phyloP scores from a whole-genome alignment of 2,329 filamentous ascomycete genomes.

The Thelonectria discophora region DNA sequence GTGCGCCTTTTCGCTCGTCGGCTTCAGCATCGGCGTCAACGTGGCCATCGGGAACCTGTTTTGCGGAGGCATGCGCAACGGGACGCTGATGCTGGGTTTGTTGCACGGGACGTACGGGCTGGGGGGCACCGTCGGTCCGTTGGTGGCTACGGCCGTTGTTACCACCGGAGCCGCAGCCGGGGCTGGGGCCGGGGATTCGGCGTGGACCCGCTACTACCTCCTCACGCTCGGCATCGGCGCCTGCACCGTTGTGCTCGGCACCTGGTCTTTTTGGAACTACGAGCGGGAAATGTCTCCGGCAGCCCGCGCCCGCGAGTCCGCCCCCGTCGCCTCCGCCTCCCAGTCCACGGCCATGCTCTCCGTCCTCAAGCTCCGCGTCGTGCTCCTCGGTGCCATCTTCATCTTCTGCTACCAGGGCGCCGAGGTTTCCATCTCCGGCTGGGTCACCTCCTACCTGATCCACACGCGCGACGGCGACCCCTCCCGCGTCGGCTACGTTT shows the following conservation, averaged over 20 bases:
- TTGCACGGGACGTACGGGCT: slow-evolving; percentile 75
- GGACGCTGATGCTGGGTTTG: slow-evolving; percentile 65
- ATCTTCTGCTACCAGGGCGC: slow-evolving; percentile 88
- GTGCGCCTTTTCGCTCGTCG: slow-evolving; percentile 73
- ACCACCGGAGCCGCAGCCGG: slow-evolving; percentile 61
- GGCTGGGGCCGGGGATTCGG: too few relatives aligned
- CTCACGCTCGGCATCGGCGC: slow-evolving; percentile 68
- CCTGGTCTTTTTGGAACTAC: slow-evolving; percentile 76
- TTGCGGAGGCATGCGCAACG: slow-evolving; percentile 62
- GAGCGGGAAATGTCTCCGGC: slow-evolving; percentile 64
- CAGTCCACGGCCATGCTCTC: slow-evolving; percentile 56
- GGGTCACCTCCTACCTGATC: slow-evolving; percentile 88
- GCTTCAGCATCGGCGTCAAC: slow-evolving; percentile 65
- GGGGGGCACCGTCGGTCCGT: slow-evolving; percentile 72
- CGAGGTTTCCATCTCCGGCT: slow-evolving; percentile 84
- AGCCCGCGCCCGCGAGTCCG: slow-evolving; percentile 47
- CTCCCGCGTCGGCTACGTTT: slow-evolving; percentile 79
- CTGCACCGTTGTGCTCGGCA: slow-evolving; percentile 64
- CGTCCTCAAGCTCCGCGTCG: slow-evolving; percentile 63
- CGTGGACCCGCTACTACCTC: slow-evolving; percentile 79
- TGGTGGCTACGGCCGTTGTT: slow-evolving; percentile 78
- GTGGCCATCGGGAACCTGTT: slow-evolving; percentile 69
- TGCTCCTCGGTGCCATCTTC: slow-evolving; percentile 79
- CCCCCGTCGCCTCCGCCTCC: slow-evolving; percentile 27
- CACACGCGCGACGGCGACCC: slow-evolving; percentile 75